These are phyloP conservation scores for Cochlearia excelsa DNA, from an alignment of 345 rosid species.

Conservation along the genomic window DNA sequence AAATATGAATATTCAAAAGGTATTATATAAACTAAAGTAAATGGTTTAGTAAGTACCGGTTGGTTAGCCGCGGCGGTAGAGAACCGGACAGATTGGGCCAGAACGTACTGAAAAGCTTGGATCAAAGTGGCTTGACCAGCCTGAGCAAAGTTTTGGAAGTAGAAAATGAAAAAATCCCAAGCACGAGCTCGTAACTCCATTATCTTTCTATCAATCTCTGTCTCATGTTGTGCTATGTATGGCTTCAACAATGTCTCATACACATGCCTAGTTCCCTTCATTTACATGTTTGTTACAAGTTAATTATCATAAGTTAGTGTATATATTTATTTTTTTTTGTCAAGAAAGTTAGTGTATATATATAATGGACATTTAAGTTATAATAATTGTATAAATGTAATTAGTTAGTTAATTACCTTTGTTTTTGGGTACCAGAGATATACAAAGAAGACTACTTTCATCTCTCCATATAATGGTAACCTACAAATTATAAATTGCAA, in stretches of 20 bases:
- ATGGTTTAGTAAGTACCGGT: slow-evolving; percentile 30
- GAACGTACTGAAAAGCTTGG: slow-evolving; percentile 52
- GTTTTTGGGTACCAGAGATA: slow-evolving; percentile 91
- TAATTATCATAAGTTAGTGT: too few species aligned
- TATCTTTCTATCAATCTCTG: slow-evolving; percentile 67
- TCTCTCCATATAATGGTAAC: slow-evolving; percentile 83
- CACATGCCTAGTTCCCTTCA: slow-evolving; percentile 66
- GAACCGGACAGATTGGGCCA: slow-evolving; percentile 50
- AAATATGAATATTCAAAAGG: too few species aligned
- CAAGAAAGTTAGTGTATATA: too few species aligned
- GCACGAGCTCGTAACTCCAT: slow-evolving; percentile 59
- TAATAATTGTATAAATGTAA: too few species aligned
- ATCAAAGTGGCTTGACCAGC: slow-evolving; percentile 53
- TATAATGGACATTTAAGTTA: too few species aligned
- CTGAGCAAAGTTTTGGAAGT: slow-evolving; percentile 54
- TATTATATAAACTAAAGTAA: too few species aligned
- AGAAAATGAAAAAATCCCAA: slow-evolving; percentile 65
- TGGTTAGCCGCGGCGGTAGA: slow-evolving; percentile 27
- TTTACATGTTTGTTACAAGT: background rate
- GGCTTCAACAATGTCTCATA: slow-evolving; percentile 63
- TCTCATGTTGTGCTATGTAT: slow-evolving; percentile 54
- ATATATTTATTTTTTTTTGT: too few species aligned
- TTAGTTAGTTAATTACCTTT: slow-evolving; percentile 44
- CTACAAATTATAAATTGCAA: slow-evolving; percentile 36
- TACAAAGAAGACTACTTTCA: slow-evolving; percentile 68